Evolutionary conservation across 2,329 filamentous ascomycete species (phyloP).

Genomic region (Zarea fungicola): DNA sequence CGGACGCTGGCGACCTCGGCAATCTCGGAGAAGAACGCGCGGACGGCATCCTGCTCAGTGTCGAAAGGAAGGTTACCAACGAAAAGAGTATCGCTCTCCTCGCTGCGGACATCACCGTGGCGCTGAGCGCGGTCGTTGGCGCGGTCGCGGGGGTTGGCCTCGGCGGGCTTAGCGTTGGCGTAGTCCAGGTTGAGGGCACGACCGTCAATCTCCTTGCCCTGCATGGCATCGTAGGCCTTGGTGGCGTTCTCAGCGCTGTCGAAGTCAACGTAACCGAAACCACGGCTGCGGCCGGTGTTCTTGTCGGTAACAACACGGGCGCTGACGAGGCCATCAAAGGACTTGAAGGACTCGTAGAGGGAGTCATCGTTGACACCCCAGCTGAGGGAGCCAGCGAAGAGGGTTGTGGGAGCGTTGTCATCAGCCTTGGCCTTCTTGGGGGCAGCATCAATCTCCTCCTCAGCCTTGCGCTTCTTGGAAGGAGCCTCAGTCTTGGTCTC

Average conservation of each 20-base stretch:
- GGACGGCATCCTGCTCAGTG: constrained; percentile 69
- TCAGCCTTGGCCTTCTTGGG: constrained; percentile 67
- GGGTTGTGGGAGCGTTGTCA: constrained; percentile 46
- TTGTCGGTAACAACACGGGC: constrained; percentile 82
- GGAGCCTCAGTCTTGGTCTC: constrained; percentile 33
- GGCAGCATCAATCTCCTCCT: constrained; percentile 43
- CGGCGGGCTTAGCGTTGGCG: constrained; percentile 60
- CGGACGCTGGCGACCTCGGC: constrained; percentile 72
- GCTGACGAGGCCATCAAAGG: constrained; percentile 65
- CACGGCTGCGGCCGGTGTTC: constrained; percentile 76
- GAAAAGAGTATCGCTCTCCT: constrained; percentile 81
- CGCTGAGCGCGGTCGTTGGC: constrained; percentile 59
- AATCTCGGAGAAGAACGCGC: constrained; percentile 67
- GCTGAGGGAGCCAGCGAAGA: constrained; percentile 86
- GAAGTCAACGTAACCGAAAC: constrained; percentile 93
- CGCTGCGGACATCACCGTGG: constrained; percentile 75
- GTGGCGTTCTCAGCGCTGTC: constrained; percentile 59
- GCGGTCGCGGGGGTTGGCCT: constrained; percentile 47
- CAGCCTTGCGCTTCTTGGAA: constrained; percentile 44
- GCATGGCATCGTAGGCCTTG: constrained; percentile 69
- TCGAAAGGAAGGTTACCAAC: constrained; percentile 88
- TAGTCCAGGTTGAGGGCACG: constrained; percentile 76
- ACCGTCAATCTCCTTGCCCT: constrained; percentile 67
- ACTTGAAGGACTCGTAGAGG: constrained; percentile 75
- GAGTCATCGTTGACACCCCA: constrained; percentile 86